Percentiles rank a stretch among this genome's conserved stretches.
Evolutionary conservation across 139 green algal species (phyloP).

Genomic region (Tetratostichococcus sp.): DNA sequence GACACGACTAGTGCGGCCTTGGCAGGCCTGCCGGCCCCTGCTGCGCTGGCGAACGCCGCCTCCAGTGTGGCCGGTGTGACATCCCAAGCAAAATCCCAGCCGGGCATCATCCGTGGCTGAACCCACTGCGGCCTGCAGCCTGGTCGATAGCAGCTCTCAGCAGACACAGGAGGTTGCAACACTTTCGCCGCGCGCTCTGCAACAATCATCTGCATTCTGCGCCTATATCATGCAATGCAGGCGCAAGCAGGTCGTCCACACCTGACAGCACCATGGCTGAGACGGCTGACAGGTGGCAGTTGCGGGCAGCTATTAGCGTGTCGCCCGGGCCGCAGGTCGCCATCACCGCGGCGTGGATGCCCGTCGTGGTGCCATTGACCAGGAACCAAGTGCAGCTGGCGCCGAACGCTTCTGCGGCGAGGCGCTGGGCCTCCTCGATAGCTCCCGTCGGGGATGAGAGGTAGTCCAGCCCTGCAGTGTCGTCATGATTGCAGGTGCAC

Average conservation of each 20-base stretch:
- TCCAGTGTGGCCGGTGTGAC: conserved; percentile 45
- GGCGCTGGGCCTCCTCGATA: conserved; percentile 69
- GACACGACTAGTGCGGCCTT: conserved; percentile 68
- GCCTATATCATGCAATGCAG: too few relatives aligned
- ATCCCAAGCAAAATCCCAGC: conserved; percentile 50
- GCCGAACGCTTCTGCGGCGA: conserved; percentile 69
- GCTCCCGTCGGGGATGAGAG: conserved; percentile 62
- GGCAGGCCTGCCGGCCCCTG: background rate
- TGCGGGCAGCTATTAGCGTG: conserved; percentile 72
- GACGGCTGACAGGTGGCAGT: conserved; percentile 80
- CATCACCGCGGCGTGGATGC: conserved; percentile 59
- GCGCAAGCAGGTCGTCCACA: background rate
- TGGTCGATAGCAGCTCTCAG: background rate
- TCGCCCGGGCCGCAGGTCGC: conserved; percentile 50
- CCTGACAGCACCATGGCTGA: conserved; percentile 67
- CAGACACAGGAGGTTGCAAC: too few relatives aligned
- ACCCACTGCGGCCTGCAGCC: conserved; percentile 43
- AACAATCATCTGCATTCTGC: too few relatives aligned
- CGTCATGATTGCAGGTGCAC: background rate
- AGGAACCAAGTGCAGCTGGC: conserved; percentile 79
- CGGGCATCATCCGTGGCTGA: conserved; percentile 35
- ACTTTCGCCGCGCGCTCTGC: too few relatives aligned
- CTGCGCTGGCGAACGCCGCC: conserved; percentile 26
- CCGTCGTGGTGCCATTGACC: conserved; percentile 82
- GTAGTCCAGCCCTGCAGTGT: conserved; percentile 77